A percentile compares a stretch with the other conserved stretches of the same genome.
Conservation (phyloP, 1,284 basidiomycete genomes). For the Ceratobasidium sp. region DNA sequence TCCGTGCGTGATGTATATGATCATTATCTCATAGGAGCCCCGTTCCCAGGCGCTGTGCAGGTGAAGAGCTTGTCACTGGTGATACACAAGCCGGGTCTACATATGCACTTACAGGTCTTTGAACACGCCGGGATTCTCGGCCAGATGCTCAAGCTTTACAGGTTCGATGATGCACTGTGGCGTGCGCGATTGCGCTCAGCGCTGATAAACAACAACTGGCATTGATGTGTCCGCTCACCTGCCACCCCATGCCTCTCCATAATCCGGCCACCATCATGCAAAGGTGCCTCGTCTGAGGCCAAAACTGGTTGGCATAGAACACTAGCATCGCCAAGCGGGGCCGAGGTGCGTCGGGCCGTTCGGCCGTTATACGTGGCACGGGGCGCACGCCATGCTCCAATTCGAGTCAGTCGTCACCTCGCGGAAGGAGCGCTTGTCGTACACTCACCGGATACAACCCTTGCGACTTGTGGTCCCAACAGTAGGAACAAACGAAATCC, state of each 20-base stretch:
- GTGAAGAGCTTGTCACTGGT: too few relatives aligned
- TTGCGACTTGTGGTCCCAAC: not conserved
- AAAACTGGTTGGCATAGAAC: constrained; percentile 32
- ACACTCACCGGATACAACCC: constrained; percentile 27
- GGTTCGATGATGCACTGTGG: constrained; percentile 24
- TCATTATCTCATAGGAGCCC: not conserved
- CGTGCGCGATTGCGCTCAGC: too few relatives aligned
- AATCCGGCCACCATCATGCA: not conserved
- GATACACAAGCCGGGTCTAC: not conserved
- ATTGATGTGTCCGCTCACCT: not conserved
- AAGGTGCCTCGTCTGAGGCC: constrained; percentile 18
- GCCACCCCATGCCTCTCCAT: not conserved
- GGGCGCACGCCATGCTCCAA: constrained; percentile 9
- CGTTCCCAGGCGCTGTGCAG: constrained; percentile 4
- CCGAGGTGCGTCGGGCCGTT: not conserved
- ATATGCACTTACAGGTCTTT: constrained; percentile 5
- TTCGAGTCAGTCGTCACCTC: not conserved
- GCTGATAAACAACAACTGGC: not conserved
- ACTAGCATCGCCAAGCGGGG: constrained; percentile 8
- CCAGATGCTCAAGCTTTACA: constrained; percentile 20
- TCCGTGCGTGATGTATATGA: constrained; percentile 23
- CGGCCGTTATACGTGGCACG: not conserved
- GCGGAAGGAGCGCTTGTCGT: too few relatives aligned
- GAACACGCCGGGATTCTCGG: constrained; percentile 24
- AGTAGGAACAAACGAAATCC: constrained; percentile 3